Conservation (phyloP, 2,329 filamentous ascomycete genomes). For the Fusarium musae region DNA sequence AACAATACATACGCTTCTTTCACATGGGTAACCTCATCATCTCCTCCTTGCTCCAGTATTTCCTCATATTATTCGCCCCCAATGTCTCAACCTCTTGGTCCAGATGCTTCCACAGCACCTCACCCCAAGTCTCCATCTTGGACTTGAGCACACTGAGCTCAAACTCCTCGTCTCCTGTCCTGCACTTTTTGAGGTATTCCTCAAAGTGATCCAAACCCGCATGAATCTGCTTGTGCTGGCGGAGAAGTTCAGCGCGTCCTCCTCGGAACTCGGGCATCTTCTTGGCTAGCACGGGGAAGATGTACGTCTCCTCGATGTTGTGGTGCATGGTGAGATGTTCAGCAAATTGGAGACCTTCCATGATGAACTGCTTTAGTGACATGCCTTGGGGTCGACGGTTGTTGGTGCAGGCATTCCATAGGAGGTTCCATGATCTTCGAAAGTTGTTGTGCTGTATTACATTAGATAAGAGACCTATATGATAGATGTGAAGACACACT, state of each 20-base stretch:
- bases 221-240: slow-evolving; percentile 84
- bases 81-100: slow-evolving; percentile 85
- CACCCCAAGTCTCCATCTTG: slow-evolving; percentile 81
- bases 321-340: slow-evolving; percentile 81
- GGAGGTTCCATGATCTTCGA: slow-evolving; percentile 75
- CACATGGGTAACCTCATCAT: slow-evolving; percentile 77
- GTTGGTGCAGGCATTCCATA: slow-evolving; percentile 73
- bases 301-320: slow-evolving; percentile 81
- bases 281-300: slow-evolving; percentile 81
- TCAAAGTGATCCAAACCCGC: slow-evolving; percentile 75
- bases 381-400: slow-evolving; percentile 70
- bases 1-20: slow-evolving; percentile 14
- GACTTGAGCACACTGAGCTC: slow-evolving; percentile 69
- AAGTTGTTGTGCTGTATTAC: slow-evolving; percentile 76
- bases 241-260: slow-evolving; percentile 68
- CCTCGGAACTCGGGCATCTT: slow-evolving; percentile 81
- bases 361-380: slow-evolving; percentile 75
- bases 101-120: slow-evolving; percentile 83
- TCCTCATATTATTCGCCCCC: slow-evolving; percentile 84
- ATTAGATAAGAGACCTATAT: background rate
- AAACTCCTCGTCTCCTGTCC: slow-evolving; percentile 69
- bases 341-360: slow-evolving; percentile 75
- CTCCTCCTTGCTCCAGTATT: slow-evolving; percentile 82
- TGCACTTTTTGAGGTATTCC: slow-evolving; percentile 72
- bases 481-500: slow-evolving; percentile 33